Evolutionary conservation across 2,329 filamentous ascomycete genomes (phyloP).

Genomic region (Colletotrichum spaethianum): DNA sequence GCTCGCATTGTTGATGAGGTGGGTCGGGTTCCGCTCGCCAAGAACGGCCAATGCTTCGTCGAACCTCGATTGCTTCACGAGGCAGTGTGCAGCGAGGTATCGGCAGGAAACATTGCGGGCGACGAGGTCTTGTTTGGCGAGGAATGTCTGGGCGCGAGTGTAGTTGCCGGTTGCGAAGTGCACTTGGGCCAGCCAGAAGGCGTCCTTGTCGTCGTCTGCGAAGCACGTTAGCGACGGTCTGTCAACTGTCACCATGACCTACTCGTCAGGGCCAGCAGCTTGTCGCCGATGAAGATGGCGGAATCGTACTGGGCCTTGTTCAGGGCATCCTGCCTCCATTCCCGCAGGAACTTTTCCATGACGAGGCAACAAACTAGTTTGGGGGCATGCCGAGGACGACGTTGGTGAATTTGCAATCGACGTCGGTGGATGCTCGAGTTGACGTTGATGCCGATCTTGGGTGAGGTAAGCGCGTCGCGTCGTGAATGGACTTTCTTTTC

Average conservation of each 20-base stretch:
- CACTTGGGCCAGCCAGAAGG: slow-evolving; percentile 98
- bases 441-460: slow-evolving; percentile 35
- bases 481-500: slow-evolving; percentile 38
- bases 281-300: slow-evolving; percentile 97
- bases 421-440: background rate
- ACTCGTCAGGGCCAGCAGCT: slow-evolving; percentile 95
- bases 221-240: slow-evolving; percentile 5
- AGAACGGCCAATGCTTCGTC: slow-evolving; percentile 90
- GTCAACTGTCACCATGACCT: slow-evolving; percentile 49
- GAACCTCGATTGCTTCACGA: slow-evolving; percentile 91
- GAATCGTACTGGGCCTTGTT: slow-evolving; percentile 97
- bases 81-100: slow-evolving; percentile 94
- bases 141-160: slow-evolving; percentile 88
- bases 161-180: slow-evolving; percentile 98
- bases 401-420: background rate
- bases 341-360: slow-evolving; percentile 95
- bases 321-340: slow-evolving; percentile 95
- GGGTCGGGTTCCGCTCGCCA: slow-evolving; percentile 93
- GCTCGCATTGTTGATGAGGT: slow-evolving; percentile 78
- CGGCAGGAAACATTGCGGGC: slow-evolving; percentile 86
- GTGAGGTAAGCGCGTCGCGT: slow-evolving; percentile 41
- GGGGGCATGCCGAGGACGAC: slow-evolving; percentile 24
- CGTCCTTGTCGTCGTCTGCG: slow-evolving; percentile 90
- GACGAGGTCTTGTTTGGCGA: slow-evolving; percentile 87
- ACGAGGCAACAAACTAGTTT: slow-evolving; percentile 26